Percentiles rank a stretch among this genome's conserved stretches.
phyloP scores from a whole-genome alignment of 2,329 filamentous ascomycete genomes.

The Incumbomyces delicatus region DNA sequence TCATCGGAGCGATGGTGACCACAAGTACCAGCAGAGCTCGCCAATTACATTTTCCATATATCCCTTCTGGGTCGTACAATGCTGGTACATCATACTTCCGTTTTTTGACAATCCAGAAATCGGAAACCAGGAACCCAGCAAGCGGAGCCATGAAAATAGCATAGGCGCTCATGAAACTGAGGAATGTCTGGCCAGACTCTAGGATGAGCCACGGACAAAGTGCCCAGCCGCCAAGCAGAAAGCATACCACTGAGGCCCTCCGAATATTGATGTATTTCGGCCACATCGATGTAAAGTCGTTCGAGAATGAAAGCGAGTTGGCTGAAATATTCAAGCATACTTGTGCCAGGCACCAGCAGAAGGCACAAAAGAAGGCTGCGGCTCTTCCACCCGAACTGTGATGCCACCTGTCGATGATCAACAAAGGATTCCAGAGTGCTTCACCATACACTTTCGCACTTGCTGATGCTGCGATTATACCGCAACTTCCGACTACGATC shows the following conservation, averaged over 20 bases:
- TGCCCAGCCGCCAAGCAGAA: conserved; percentile 47
- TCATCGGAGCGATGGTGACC: conserved; percentile 21
- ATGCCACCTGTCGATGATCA: conserved; percentile 23
- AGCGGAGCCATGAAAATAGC: conserved; percentile 56
- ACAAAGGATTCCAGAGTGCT: conserved; percentile 24
- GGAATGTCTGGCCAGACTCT: conserved; percentile 45
- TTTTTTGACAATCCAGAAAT: conserved; percentile 50
- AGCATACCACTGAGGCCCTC: conserved; percentile 45
- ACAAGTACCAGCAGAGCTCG: conserved; percentile 12
- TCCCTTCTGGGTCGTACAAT: conserved; percentile 40
- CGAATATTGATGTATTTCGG: conserved; percentile 46
- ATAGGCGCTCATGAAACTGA: conserved; percentile 58
- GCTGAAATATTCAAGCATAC: conserved; percentile 40
- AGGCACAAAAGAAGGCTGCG: conserved; percentile 24
- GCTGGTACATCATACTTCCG: conserved; percentile 42
- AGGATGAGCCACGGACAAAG: conserved; percentile 59
- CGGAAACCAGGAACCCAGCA: conserved; percentile 48
- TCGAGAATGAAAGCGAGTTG: conserved; percentile 44
- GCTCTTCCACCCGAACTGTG: conserved; percentile 20
- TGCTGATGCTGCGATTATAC: conserved; percentile 38
- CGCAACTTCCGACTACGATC: conserved; percentile 41
- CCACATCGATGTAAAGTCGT: conserved; percentile 45
- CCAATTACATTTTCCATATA: conserved; percentile 47
- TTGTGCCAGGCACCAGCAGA: conserved; percentile 33
- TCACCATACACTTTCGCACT: conserved; percentile 19